These are phyloP conservation scores for Chrysosporium queenslandicum DNA, from an alignment of 2,329 filamentous ascomycete species.

Conservation along the genomic window DNA sequence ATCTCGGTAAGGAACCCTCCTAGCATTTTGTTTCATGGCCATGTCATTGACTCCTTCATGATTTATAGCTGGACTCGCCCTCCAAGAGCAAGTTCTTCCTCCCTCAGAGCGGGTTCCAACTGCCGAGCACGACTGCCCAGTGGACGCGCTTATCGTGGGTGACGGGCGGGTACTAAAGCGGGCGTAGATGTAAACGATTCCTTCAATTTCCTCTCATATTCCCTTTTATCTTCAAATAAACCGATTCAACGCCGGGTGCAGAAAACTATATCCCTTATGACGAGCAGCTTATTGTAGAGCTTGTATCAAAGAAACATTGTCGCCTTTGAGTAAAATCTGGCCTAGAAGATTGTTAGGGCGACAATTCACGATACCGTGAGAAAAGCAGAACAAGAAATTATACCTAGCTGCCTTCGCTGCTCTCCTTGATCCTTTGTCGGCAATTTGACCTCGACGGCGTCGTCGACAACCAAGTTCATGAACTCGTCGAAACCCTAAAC, in stretches of 20 bases:
- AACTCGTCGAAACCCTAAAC: constrained; percentile 92
- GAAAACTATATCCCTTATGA: constrained; percentile 3
- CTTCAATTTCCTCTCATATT: constrained; percentile 1
- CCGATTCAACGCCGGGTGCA: constrained; percentile 11
- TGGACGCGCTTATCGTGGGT: constrained; percentile 68
- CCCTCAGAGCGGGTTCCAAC: constrained; percentile 59
- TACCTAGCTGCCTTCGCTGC: constrained; percentile 69
- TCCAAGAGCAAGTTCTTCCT: constrained; percentile 73
- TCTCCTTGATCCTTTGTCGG: constrained; percentile 73
- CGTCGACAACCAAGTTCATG: constrained; percentile 96
- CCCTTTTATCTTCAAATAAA: constrained; percentile 1
- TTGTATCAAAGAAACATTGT: constrained; percentile 78
- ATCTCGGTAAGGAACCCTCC: constrained; percentile 44
- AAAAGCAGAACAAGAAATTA: constrained; percentile 21
- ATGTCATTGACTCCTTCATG: constrained; percentile 10
- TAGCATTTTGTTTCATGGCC: not conserved
- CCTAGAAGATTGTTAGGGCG: constrained; percentile 40
- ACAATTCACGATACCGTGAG: constrained; percentile 7
- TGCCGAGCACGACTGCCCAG: constrained; percentile 63
- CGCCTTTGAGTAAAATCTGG: constrained; percentile 77
- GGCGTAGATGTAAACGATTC: constrained; percentile 6
- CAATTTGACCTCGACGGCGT: constrained; percentile 84
- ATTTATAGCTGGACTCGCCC: constrained; percentile 61
- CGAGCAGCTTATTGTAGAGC: constrained; percentile 31
- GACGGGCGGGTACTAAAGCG: constrained; percentile 48